Conservation (phyloP, 2,329 filamentous ascomycete genomes). For the Aspergillus ruber region DNA sequence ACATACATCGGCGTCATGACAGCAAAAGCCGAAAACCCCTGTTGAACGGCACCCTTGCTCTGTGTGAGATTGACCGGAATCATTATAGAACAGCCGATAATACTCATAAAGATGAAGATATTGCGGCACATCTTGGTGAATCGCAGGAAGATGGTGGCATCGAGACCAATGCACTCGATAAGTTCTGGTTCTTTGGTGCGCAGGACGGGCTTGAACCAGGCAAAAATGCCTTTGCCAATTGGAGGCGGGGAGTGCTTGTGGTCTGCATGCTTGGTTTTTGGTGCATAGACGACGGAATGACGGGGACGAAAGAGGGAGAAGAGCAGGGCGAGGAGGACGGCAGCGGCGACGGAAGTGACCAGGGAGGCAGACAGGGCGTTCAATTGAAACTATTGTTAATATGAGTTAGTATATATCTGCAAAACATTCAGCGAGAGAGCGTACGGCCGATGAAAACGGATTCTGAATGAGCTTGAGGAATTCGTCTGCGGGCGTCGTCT, state of each 20-base stretch:
- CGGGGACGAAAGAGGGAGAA: conserved; percentile 90
- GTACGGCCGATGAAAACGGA: conserved; percentile 39
- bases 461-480: conserved; percentile 40
- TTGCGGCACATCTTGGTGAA: conserved; percentile 88
- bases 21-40: conserved; percentile 27
- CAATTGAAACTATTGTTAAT: conserved; percentile 42
- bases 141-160: conserved; percentile 83
- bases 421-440: conserved; percentile 11
- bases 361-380: conserved; percentile 72
- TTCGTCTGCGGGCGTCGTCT: conserved; percentile 25
- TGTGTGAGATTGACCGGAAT: conserved; percentile 69
- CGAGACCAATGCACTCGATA: conserved; percentile 77
- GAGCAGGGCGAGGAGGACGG: conserved; percentile 63
- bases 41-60: conserved; percentile 29
- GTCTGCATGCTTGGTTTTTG: conserved; percentile 87
- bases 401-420: neutral
- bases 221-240: conserved; percentile 77
- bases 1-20: conserved; percentile 49
- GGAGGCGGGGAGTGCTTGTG: conserved; percentile 81
- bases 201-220: conserved; percentile 76
- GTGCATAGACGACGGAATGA: conserved; percentile 88
- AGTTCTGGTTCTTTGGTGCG: conserved; percentile 70
- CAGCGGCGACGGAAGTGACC: conserved; percentile 70
- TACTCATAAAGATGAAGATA: conserved; percentile 67
- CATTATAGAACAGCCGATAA: conserved; percentile 69